Evolutionary conservation across 2,329 filamentous ascomycete genomes (phyloP).

Genomic region (Penicillium olsonii): DNA sequence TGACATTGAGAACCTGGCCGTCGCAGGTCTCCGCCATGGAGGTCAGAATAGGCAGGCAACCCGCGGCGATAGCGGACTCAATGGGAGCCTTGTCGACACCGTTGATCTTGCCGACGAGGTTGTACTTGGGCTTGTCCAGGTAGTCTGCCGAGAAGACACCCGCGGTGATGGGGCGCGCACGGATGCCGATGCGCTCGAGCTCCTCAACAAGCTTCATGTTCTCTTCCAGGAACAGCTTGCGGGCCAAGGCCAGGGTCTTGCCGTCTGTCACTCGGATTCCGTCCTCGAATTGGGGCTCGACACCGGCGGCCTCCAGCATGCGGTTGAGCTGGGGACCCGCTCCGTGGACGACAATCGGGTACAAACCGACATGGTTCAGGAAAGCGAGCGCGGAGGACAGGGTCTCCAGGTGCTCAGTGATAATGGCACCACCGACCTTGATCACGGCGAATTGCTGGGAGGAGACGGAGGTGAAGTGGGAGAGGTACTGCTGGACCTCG

Average conservation of each 20-base stretch:
- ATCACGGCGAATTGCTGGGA: conserved; percentile 98
- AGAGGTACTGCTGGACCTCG: conserved; percentile 95
- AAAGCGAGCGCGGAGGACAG: conserved; percentile 87
- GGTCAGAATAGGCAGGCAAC: conserved; percentile 89
- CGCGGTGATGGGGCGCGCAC: conserved; percentile 82
- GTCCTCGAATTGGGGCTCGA: conserved; percentile 95
- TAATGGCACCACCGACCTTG: conserved; percentile 94
- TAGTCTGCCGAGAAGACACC: conserved; percentile 93
- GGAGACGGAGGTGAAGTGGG: conserved; percentile 93
- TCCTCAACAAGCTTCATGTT: conserved; percentile 90
- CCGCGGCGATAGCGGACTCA: conserved; percentile 84
- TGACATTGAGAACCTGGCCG: conserved; percentile 93
- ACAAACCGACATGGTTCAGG: conserved; percentile 90
- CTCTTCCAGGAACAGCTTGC: conserved; percentile 92
- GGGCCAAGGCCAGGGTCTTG: conserved; percentile 86
- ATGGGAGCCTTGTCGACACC: conserved; percentile 88
- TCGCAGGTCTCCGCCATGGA: conserved; percentile 94
- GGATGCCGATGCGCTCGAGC: conserved; percentile 84
- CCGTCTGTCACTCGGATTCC: conserved; percentile 94
- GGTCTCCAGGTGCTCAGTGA: conserved; percentile 91
- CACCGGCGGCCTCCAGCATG: conserved; percentile 82
- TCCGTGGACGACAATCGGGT: conserved; percentile 93
- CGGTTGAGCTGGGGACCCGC: conserved; percentile 94
- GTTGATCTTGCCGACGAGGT: conserved; percentile 93
- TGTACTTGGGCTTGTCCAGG: conserved; percentile 93